Conservation (phyloP, 2,329 filamentous ascomycete genomes). For the Aspergillus sp. region DNA sequence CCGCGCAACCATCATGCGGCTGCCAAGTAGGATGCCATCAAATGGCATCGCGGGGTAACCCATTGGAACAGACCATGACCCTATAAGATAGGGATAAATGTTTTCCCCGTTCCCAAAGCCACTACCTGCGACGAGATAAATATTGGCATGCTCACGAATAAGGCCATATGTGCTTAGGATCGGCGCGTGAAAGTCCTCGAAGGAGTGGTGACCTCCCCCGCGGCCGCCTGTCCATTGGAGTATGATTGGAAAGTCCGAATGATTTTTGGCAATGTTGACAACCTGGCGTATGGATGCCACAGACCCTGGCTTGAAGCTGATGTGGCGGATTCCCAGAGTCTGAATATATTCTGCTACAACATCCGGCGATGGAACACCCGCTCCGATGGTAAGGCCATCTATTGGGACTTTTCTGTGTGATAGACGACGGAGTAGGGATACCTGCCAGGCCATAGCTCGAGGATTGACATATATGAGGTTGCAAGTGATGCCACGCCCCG, state of each 20-base stretch:
- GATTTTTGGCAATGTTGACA: conserved; percentile 91
- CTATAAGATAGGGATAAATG: conserved; percentile 88
- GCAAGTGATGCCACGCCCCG: conserved; percentile 55
- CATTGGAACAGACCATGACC: conserved; percentile 81
- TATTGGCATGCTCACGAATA: conserved; percentile 70
- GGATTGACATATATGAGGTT: conserved; percentile 58
- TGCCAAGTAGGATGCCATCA: conserved; percentile 86
- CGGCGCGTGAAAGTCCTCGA: conserved; percentile 91
- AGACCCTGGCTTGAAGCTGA: conserved; percentile 91
- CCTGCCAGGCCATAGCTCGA: conserved; percentile 54
- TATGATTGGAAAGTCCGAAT: conserved; percentile 87
- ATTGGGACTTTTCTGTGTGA: conserved; percentile 80
- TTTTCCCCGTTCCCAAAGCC: conserved; percentile 89
- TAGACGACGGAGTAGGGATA: conserved; percentile 50
- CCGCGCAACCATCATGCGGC: conserved; percentile 92
- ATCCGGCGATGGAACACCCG: conserved; percentile 89
- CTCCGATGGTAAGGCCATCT: conserved; percentile 86
- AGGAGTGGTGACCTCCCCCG: conserved; percentile 92
- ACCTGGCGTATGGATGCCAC: conserved; percentile 82
- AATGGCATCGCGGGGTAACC: conserved; percentile 93
- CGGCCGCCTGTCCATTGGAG: conserved; percentile 94
- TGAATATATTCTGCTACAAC: conserved; percentile 92
- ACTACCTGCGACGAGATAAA: conserved; percentile 85
- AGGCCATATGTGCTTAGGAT: conserved; percentile 84
- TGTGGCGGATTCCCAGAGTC: conserved; percentile 89